Conservation (phyloP, 495 filamentous ascomycete species). For the Trichocladium antarcticum region DNA sequence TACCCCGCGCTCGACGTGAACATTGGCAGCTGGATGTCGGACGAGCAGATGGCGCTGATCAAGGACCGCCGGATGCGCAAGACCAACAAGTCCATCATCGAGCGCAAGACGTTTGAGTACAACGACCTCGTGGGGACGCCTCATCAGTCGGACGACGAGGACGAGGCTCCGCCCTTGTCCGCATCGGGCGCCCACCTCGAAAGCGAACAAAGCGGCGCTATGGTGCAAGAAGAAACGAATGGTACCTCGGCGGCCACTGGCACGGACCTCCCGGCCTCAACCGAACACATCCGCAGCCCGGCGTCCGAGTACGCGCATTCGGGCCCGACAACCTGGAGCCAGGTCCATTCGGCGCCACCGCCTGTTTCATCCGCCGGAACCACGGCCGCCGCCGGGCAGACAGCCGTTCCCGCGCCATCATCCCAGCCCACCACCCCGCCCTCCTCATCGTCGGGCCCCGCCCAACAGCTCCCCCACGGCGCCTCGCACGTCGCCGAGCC, state of each 20-base stretch:
- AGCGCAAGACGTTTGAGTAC: conserved; percentile 61
- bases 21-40: conserved; percentile 98
- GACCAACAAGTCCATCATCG: conserved; percentile 64
- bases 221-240: neutral
- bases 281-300: conserved; percentile 17
- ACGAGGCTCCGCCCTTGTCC: conserved; percentile 29
- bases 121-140: conserved; percentile 50
- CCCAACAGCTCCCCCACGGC: neutral
- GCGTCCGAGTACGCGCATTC: conserved; percentile 38
- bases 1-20: conserved; percentile 91
- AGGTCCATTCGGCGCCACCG: conserved; percentile 19
- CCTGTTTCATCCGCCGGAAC: conserved; percentile 1
- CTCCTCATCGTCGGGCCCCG: conserved; percentile 11
- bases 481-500: conserved; percentile 46
- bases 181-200: conserved; percentile 4
- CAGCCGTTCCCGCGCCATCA: too few species aligned
- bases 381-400: neutral
- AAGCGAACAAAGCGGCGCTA: too few species aligned
- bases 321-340: conserved; percentile 28
- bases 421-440: conserved; percentile 11
- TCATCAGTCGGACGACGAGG: conserved; percentile 51
- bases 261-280: neutral
- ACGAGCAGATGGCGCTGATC: conserved; percentile 92
- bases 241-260: neutral
- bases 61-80: conserved; percentile 67